A percentile compares a stretch with the other conserved stretches of the same genome.
Conservation (phyloP, 2,329 filamentous ascomycete species). For the Colletotrichum musicola region DNA sequence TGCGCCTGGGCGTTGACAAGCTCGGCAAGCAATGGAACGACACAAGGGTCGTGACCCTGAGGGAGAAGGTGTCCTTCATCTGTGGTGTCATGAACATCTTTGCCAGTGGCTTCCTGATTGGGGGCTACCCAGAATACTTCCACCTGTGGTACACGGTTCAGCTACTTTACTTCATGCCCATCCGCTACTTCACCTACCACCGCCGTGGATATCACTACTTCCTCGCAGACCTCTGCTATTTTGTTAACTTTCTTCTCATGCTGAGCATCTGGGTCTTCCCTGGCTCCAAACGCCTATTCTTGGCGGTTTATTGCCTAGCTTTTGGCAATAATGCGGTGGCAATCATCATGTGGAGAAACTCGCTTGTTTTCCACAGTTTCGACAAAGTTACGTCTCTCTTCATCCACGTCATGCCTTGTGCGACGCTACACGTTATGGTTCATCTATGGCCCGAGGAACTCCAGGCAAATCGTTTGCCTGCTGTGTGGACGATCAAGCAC, state of each 20-base stretch:
- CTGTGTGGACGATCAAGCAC: constrained; percentile 83
- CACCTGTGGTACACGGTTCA: constrained; percentile 93
- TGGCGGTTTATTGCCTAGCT: constrained; percentile 90
- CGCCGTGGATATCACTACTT: constrained; percentile 97
- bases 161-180: constrained; percentile 95
- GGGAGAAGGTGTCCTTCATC: constrained; percentile 97
- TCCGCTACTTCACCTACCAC: constrained; percentile 92
- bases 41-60: constrained; percentile 85
- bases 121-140: constrained; percentile 86
- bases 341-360: constrained; percentile 99
- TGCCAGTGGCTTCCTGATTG: constrained; percentile 93
- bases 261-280: constrained; percentile 93
- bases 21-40: constrained; percentile 89
- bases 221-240: constrained; percentile 96
- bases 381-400: constrained; percentile 99
- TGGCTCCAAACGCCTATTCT: constrained; percentile 89
- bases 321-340: constrained; percentile 98
- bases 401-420: constrained; percentile 99
- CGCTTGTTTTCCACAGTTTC: constrained; percentile 96
- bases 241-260: constrained; percentile 89
- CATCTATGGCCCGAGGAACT: constrained; percentile 78
- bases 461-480: constrained; percentile 82
- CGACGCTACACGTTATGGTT: constrained; percentile 90
- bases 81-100: constrained; percentile 97
- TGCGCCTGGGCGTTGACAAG: constrained; percentile 90